These are phyloP conservation scores for Leccinum rimulosum DNA, from an alignment of 768 basidiomycete species.

Conservation along the genomic window DNA sequence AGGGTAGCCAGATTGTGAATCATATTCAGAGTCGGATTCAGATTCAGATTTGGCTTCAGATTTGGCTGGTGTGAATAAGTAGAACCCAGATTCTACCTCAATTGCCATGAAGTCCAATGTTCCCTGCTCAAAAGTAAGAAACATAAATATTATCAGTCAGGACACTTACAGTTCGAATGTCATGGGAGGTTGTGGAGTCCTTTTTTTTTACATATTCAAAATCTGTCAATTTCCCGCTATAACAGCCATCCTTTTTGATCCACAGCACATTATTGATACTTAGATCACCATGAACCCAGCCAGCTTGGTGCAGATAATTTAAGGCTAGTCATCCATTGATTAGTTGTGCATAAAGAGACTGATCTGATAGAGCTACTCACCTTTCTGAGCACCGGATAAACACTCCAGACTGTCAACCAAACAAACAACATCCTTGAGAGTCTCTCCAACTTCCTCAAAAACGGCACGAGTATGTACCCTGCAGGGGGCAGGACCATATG, in stretches of 20 bases:
- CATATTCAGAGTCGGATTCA: too few species aligned
- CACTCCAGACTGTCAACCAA: neutral
- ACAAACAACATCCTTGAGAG: neutral
- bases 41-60: too few species aligned
- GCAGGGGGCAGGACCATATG: too few species aligned
- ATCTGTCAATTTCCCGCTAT: constrained; percentile 10
- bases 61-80: too few species aligned
- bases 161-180: neutral
- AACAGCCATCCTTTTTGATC: neutral
- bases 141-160: too few species aligned
- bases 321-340: neutral
- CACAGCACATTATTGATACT: constrained; percentile 1
- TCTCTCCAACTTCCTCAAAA: neutral
- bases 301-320: neutral
- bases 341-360: neutral
- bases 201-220: constrained; percentile 10
- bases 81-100: too few species aligned
- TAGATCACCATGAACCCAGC: constrained; percentile 3
- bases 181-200: neutral
- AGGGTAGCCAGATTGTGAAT: too few species aligned
- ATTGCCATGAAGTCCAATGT: too few species aligned
- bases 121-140: too few species aligned
- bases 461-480: neutral
- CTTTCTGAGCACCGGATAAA: neutral
- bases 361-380: neutral